Base-by-base conservation (phyloP, 306 rosid species). In the Acacia crassicarpa region DNA sequence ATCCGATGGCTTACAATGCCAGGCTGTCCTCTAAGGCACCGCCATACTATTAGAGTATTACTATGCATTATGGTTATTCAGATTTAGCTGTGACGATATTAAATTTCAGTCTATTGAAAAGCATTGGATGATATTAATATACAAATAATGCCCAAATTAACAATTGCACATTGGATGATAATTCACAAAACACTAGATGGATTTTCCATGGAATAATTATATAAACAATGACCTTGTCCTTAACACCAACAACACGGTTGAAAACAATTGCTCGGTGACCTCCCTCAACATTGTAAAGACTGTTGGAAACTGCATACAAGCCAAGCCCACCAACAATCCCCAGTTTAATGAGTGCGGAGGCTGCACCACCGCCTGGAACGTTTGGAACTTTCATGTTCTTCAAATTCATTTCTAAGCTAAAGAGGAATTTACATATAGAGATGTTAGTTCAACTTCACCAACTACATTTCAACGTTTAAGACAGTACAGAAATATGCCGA, bases 251-350 rank as follows among this genome's bases (percentile, higher is more conserved):
- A 38, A 91, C 6, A 40, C 90, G 93, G 69, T 86, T 91, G 84
- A 89, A 91, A 77, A 91, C 84, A 65, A 91, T 86, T 45, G 93
- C 93, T 25, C 87, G 84, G 75, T 90, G 89, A 54, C 93, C 88
- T 84, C 91, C 95, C 66, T 91, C 93, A 30, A 89, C 95, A 74
- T 91, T 88, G 93, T 88, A 91, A 67, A 89, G 91, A 88, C 93
- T 85, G 72, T 89, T 85, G 53, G 86, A 9, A 67, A 84, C 84
- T 35, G 82, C 88, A 82, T 88, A 89, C 56, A 86, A 32, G 79
- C 93, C 92, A 62, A 89, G 67, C 27, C 87, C 82, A 78, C 89
- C 87, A 63, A 88, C 27, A 78, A 86, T 44, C 35, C 90, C 93
- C 78, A 91, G 49, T 62, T 75, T 82, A 56, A 86, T 65, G 75